Percentiles rank a stretch among this genome's conserved stretches.
These are phyloP conservation scores for Patellifolia procumbens DNA, from an alignment of 179 eudicot genomes.

Conservation along the genomic window DNA sequence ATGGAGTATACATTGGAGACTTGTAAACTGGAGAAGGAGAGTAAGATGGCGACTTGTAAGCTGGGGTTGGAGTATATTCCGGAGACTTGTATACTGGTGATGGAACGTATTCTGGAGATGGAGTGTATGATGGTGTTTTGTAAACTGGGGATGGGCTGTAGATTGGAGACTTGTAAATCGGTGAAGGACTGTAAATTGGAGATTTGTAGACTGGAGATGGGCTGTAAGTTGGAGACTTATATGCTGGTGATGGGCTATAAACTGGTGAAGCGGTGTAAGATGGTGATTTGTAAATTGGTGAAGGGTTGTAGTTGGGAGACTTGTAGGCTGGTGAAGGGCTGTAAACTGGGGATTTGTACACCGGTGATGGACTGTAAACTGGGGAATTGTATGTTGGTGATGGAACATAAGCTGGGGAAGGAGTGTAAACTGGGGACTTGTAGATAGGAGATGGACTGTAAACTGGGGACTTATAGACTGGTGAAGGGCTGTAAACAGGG, in stretches of 20 bases:
- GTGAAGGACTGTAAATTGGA: not conserved
- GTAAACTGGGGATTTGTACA: not conserved
- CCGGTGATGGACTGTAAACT: not conserved
- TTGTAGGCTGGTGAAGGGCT: not conserved
- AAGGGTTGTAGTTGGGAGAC: not conserved
- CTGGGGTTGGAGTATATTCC: not conserved
- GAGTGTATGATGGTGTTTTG: not conserved
- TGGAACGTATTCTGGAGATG: not conserved
- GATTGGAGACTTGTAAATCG: not conserved
- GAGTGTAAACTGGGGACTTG: no score
- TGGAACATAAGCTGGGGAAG: not conserved
- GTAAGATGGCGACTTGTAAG: not conserved
- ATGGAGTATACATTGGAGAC: not conserved
- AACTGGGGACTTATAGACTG: not conserved
- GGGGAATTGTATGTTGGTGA: no score
- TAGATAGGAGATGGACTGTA: not conserved
- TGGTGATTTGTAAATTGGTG: not conserved
- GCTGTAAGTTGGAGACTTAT: not conserved
- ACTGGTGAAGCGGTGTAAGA: not conserved
- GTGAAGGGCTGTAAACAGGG: not conserved
- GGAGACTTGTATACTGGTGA: not conserved
- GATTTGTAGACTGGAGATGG: not conserved
- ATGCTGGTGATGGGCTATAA: not conserved
- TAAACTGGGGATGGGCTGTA: not conserved
- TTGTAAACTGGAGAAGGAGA: not conserved